These are phyloP conservation scores for Periconia digitata DNA, from an alignment of 2,329 filamentous ascomycete genomes.

Conservation along the genomic window DNA sequence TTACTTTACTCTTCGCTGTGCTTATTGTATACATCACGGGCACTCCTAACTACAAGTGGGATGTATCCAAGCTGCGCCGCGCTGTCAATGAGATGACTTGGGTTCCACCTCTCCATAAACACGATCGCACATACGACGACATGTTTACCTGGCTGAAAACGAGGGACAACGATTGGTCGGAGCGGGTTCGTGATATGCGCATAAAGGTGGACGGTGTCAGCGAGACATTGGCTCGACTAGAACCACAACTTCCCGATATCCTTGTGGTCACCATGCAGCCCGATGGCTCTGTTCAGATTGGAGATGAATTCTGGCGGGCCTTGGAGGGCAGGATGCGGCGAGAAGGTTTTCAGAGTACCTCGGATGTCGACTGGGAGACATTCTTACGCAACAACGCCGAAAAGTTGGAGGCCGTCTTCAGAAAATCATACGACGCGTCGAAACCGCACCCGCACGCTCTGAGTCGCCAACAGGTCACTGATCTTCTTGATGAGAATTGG, in stretches of 20 bases:
- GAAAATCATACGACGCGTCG: constrained; percentile 5
- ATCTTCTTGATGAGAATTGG: constrained; percentile 29
- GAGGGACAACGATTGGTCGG: neutral
- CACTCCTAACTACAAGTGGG: neutral
- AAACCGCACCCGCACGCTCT: constrained; percentile 32
- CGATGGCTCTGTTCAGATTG: constrained; percentile 57
- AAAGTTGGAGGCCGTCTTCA: constrained; percentile 32
- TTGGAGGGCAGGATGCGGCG: constrained; percentile 57
- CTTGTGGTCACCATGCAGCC: constrained; percentile 58
- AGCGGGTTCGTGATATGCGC: neutral
- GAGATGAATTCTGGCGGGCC: constrained; percentile 67
- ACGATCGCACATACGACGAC: neutral
- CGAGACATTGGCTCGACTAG: constrained; percentile 8
- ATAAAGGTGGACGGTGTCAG: neutral
- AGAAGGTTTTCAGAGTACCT: constrained; percentile 34
- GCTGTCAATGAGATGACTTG: neutral
- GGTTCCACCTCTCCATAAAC: neutral
- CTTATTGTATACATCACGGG: neutral
- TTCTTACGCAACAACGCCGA: constrained; percentile 57
- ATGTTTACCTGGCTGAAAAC: neutral
- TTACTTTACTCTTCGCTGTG: neutral
- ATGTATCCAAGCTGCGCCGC: no score
- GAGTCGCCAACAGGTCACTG: constrained; percentile 54
- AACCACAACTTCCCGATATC: constrained; percentile 53
- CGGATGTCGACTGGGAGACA: constrained; percentile 51